phyloP scores from a whole-genome alignment of 768 basidiomycete genomes.

The Macrolepiota dolichaula region DNA sequence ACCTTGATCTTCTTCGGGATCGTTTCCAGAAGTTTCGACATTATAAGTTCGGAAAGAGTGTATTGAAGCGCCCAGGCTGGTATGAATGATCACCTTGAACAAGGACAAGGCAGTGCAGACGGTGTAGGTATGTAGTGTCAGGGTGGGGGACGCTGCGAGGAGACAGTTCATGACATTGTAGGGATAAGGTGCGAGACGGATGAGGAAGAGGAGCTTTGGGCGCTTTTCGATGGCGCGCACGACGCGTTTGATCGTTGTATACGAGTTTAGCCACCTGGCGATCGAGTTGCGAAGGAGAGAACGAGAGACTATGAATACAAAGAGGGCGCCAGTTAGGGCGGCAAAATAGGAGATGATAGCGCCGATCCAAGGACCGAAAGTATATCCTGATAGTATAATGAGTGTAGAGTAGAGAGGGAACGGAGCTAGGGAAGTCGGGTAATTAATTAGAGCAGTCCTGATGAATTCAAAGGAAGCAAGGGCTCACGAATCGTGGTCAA shows the following conservation, averaged over 20 bases:
- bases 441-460: neutral
- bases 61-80: slow-evolving; percentile 81
- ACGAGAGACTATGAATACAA: slow-evolving; percentile 81
- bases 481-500: slow-evolving; percentile 82
- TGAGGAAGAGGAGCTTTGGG: slow-evolving; percentile 85
- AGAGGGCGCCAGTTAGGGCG: slow-evolving; percentile 78
- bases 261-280: slow-evolving; percentile 66
- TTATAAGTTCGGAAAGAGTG: slow-evolving; percentile 78
- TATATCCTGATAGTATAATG: slow-evolving; percentile 90
- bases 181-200: slow-evolving; percentile 88
- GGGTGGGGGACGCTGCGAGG: slow-evolving; percentile 80
- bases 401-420: slow-evolving; percentile 91
- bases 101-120: slow-evolving; percentile 79
- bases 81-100: slow-evolving; percentile 90
- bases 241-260: slow-evolving; percentile 71
- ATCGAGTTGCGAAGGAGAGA: slow-evolving; percentile 70
- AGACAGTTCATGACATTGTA: slow-evolving; percentile 96
- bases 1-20: slow-evolving; percentile 35
- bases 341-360: slow-evolving; percentile 86
- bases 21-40: slow-evolving; percentile 25
- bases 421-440: slow-evolving; percentile 55
- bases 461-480: slow-evolving; percentile 10
- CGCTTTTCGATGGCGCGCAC: slow-evolving; percentile 85
- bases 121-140: slow-evolving; percentile 76
- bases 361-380: slow-evolving; percentile 81